Percentiles rank a stretch among this genome's conserved stretches.
phyloP scores from a whole-genome alignment of 2,329 filamentous ascomycete species.

The Whalleya microplaca region DNA sequence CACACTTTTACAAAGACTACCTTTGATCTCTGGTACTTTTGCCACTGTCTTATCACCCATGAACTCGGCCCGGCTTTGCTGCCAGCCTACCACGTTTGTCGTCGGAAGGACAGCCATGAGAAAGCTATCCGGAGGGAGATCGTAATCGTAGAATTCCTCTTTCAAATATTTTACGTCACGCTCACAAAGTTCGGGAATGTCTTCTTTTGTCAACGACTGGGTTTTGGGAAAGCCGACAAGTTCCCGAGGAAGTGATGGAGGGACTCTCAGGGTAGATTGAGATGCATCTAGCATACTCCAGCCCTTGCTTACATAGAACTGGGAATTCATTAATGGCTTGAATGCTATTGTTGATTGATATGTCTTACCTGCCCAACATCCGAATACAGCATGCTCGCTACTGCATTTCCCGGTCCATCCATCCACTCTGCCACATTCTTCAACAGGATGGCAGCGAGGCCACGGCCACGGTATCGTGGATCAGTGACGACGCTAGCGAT shows the following conservation, averaged over 20 bases:
- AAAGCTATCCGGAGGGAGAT: background rate
- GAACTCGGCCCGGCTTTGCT: slow-evolving; percentile 20
- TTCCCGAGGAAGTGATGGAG: background rate
- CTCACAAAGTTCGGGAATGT: slow-evolving; percentile 19
- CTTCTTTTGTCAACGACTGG: slow-evolving; percentile 9
- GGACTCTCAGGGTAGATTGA: slow-evolving; percentile 11
- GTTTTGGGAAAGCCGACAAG: slow-evolving; percentile 5
- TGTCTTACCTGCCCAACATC: slow-evolving; percentile 19
- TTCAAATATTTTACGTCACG: slow-evolving; percentile 14
- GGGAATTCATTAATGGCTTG: background rate
- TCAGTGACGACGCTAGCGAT: slow-evolving; percentile 23
- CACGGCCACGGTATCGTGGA: slow-evolving; percentile 16
- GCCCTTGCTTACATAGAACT: slow-evolving; percentile 25
- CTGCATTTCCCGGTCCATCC: slow-evolving; percentile 21
- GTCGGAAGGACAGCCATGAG: slow-evolving; percentile 24
- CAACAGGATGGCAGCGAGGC: slow-evolving; percentile 22
- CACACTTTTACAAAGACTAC: slow-evolving; percentile 19
- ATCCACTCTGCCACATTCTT: slow-evolving; percentile 22
- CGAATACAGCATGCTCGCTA: slow-evolving; percentile 26
- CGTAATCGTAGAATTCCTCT: slow-evolving; percentile 1
- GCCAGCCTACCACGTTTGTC: slow-evolving; percentile 17
- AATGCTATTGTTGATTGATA: background rate
- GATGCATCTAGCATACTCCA: slow-evolving; percentile 16
- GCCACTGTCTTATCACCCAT: slow-evolving; percentile 6
- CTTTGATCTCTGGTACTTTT: slow-evolving; percentile 11